Evolutionary conservation across 495 filamentous ascomycete species (phyloP).

Genomic region (Articulospora tetracladia): DNA sequence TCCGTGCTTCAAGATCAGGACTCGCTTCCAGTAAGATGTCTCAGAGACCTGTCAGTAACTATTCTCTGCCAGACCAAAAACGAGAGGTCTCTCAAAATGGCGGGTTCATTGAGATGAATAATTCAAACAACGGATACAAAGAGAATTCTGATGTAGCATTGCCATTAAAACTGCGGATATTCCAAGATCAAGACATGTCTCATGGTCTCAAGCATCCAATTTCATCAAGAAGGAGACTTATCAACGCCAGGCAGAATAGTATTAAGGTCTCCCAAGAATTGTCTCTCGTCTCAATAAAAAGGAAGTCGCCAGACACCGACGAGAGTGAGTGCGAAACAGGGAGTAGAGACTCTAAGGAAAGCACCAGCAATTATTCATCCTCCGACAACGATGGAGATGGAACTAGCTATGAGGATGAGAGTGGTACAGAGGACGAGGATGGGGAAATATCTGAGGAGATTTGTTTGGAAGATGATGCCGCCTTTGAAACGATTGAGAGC

Average conservation of each 20-base stretch:
- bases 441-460: neutral
- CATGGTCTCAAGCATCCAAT: neutral
- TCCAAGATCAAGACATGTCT: neutral
- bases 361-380: neutral
- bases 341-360: neutral
- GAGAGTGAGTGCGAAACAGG: neutral
- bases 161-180: neutral
- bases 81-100: neutral
- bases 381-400: neutral
- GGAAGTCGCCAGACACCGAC: neutral
- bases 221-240: neutral
- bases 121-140: neutral
- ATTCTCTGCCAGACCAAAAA: neutral
- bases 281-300: conserved; percentile 11
- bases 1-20: neutral
- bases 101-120: neutral
- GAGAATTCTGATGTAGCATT: neutral
- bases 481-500: too few relatives aligned
- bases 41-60: neutral
- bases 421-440: neutral
- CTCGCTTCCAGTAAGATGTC: neutral
- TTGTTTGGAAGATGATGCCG: too few relatives aligned
- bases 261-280: conserved; percentile 7
- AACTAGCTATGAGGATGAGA: too few relatives aligned
- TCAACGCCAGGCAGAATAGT: neutral